Evolutionary conservation across 2,329 filamentous ascomycete genomes (phyloP), one percentile per base, ranked within the genome.

Genomic region (Stagonosporopsis chrysanthemi): DNA sequence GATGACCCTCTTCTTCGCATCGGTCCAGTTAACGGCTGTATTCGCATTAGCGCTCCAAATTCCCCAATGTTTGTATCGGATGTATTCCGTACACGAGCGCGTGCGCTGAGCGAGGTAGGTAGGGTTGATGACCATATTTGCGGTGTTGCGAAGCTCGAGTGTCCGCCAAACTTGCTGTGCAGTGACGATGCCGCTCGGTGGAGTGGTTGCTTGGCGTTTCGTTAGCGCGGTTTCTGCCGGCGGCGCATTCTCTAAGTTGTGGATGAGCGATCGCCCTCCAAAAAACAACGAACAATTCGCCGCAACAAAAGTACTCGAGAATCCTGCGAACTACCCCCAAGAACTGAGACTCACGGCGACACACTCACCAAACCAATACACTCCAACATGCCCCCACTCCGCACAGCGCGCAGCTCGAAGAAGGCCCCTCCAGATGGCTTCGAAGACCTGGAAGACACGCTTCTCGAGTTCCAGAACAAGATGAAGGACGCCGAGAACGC

Each of bases 401-500:
- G 91, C 60, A 88, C 89, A 65, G 83, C 68, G 50, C 68, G 87
- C 43, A 88, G 87, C 61, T 91, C 90, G 79, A 86, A 88, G 73
- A 95, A 94, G 81, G 87, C 91, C 49, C 91, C 91, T 42, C 91
- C 91, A 49, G 90, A 91, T 52, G 91, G 91, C 77, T 96, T 95
- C 82, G 87, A 88, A 72, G 91, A 96, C 74, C 91, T 96, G 77
- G 91, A 94, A 77, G 89, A 92, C 74, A 91, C 92, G 67, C 87
- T 95, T 39, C 85, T 95, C 68, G 88, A 93, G 70, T 95, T 95
- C 80, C 82, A 84, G 70, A 94, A 93, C 83, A 92, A 93, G 82
- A 94, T 96, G 90, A 95, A 94, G 78, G 91, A 96, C 74, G 95
- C 95, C 49, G 92, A 97, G 75, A 96, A 96, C 78, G 90, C 92